Conservation (phyloP, 768 basidiomycete genomes). For the Lactarius deliciosus region DNA sequence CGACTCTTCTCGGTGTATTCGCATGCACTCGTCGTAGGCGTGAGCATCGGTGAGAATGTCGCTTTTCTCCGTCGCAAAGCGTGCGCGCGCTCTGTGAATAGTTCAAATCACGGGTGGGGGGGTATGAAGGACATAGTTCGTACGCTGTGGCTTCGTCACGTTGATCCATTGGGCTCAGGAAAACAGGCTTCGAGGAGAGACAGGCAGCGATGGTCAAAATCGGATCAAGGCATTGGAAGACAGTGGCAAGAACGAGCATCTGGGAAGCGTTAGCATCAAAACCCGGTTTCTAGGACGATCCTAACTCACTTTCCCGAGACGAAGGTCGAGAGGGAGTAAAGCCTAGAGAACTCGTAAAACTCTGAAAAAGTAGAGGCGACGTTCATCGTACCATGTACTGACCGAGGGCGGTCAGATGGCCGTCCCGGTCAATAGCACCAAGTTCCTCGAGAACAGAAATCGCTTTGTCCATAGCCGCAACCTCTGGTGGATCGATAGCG, state of each 20-base stretch:
- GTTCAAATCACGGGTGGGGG: neutral
- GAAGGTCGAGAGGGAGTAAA: slow-evolving; percentile 82
- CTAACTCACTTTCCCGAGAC: slow-evolving; percentile 70
- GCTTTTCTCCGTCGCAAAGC: slow-evolving; percentile 69
- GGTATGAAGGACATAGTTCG: slow-evolving; percentile 1
- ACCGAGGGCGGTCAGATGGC: slow-evolving; percentile 77
- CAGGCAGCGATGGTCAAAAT: slow-evolving; percentile 79
- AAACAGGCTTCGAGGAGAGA: slow-evolving; percentile 86
- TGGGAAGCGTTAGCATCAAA: slow-evolving; percentile 33
- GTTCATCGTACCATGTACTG: slow-evolving; percentile 59
- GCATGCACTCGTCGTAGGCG: slow-evolving; percentile 66
- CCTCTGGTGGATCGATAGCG: slow-evolving; percentile 82
- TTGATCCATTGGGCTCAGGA: slow-evolving; percentile 77
- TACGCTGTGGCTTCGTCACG: slow-evolving; percentile 77
- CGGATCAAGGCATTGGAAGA: slow-evolving; percentile 83
- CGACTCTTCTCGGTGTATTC: slow-evolving; percentile 51
- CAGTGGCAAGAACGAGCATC: slow-evolving; percentile 85
- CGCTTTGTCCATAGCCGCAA: slow-evolving; percentile 73
- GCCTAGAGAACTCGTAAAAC: slow-evolving; percentile 47
- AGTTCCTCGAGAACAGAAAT: slow-evolving; percentile 71
- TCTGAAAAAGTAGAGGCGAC: neutral
- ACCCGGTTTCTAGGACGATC: neutral
- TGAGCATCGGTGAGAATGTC: slow-evolving; percentile 82
- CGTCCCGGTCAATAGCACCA: slow-evolving; percentile 67
- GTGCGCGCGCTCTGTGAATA: slow-evolving; percentile 59